These are phyloP conservation scores for Phytophthora melonis DNA, from an alignment of 352 stramenopile genomes.

Conservation along the genomic window DNA sequence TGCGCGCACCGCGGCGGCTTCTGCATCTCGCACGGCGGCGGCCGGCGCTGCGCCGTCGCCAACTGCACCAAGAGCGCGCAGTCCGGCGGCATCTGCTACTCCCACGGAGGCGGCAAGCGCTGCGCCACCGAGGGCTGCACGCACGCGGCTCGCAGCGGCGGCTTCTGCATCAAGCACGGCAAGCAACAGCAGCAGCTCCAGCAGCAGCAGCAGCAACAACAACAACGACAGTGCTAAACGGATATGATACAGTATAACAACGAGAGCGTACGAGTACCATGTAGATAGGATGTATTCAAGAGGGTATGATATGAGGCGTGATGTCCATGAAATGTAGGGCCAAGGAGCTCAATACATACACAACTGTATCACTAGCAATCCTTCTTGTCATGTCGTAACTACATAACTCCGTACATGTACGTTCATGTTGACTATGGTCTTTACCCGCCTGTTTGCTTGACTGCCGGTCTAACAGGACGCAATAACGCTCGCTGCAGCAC, in stretches of 20 bases:
- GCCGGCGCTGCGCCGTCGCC: constrained; percentile 73
- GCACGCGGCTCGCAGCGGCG: constrained; percentile 79
- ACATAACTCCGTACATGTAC: too few species aligned
- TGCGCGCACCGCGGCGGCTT: constrained; percentile 83
- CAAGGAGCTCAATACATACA: constrained; percentile 24
- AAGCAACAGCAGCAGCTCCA: constrained; percentile 52
- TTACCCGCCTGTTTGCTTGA: constrained; percentile 23
- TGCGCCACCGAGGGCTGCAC: constrained; percentile 79
- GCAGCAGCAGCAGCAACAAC: constrained; percentile 5
- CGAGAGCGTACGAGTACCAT: constrained; percentile 19
- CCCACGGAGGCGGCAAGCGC: constrained; percentile 85
- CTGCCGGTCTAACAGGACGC: constrained; percentile 12
- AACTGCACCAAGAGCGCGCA: constrained; percentile 85
- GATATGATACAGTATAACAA: constrained; percentile 25
- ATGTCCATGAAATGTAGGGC: constrained; percentile 25
- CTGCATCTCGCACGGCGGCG: constrained; percentile 80
- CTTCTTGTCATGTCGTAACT: neutral
- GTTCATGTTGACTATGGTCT: neutral
- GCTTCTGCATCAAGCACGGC: constrained; percentile 88
- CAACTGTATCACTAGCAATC: constrained; percentile 38
- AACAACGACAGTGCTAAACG: constrained; percentile 15
- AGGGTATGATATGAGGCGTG: constrained; percentile 43
- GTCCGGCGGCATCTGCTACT: constrained; percentile 87
- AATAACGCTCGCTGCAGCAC: constrained; percentile 30
- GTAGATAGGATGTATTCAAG: constrained; percentile 33